Evolutionary conservation across 495 filamentous ascomycete species (phyloP).

Genomic region (Podospora didyma): DNA sequence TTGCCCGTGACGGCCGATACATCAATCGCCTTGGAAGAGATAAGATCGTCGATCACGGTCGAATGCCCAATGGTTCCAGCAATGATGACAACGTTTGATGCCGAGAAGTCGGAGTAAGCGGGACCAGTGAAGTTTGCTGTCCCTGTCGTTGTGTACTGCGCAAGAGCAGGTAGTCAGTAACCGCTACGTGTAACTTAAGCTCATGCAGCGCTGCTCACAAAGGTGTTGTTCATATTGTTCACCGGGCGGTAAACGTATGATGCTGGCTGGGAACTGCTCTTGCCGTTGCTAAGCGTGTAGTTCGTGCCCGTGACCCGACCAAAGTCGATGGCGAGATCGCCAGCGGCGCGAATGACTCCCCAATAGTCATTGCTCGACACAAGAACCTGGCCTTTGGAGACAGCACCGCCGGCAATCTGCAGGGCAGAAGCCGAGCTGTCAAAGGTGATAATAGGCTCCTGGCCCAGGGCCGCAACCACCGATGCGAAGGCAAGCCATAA

Average conservation of each 20-base stretch:
- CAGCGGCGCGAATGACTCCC: slow-evolving; percentile 63
- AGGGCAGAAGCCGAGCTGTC: slow-evolving; percentile 32
- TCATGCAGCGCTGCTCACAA: slow-evolving; percentile 26
- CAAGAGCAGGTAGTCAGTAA: not conserved
- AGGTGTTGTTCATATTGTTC: slow-evolving; percentile 43
- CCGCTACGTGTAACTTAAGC: not conserved
- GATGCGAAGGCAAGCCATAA: slow-evolving; percentile 23
- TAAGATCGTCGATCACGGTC: slow-evolving; percentile 53
- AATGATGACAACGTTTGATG: slow-evolving; percentile 55
- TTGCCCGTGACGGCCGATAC: slow-evolving; percentile 51
- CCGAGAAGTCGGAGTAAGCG: slow-evolving; percentile 40
- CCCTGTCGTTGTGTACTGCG: slow-evolving; percentile 38
- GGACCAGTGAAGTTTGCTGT: slow-evolving; percentile 42
- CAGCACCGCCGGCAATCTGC: slow-evolving; percentile 42
- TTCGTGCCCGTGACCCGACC: slow-evolving; percentile 61
- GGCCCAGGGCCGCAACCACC: slow-evolving; percentile 46
- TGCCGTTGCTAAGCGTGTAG: slow-evolving; percentile 50
- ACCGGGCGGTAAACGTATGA: slow-evolving; percentile 40
- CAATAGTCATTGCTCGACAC: slow-evolving; percentile 56
- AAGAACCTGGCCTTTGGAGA: slow-evolving; percentile 46
- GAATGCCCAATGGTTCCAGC: slow-evolving; percentile 66
- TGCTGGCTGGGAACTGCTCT: slow-evolving; percentile 31
- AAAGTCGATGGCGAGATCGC: slow-evolving; percentile 67
- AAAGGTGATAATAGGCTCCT: slow-evolving; percentile 53
- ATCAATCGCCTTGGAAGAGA: slow-evolving; percentile 52